Evolutionary conservation across 257 asterid genomes (phyloP), one percentile per base, ranked within the genome.

Genomic region (Ballota nigra): DNA sequence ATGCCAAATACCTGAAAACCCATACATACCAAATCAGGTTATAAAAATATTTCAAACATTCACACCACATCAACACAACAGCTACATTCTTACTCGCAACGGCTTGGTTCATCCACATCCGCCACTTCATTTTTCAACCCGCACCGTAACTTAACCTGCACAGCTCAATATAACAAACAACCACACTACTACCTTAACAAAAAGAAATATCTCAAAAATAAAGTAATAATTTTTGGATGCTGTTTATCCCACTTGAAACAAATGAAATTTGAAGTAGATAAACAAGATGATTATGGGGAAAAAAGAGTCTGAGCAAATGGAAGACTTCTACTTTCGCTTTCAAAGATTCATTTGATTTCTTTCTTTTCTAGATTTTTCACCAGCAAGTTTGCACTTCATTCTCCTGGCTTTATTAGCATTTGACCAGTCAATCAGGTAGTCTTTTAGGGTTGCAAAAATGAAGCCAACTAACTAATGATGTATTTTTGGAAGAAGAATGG

Each of bases 101-200:
- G 97, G 79, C 99, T 94, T 63, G 97, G 99, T 83, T 94, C 99
- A 79, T 89, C 99, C 31, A 94, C 89, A 68, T 91, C 97, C 5
- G 85, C 65, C 5, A 88, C 85, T 84, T 94, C 97, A 66, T 85
- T 86, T 78, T 81, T 91, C 86, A 94, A 83, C 45, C 99, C 99
- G 59, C 99, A 94, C 75, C 97, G 85, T 71, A 94, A 74, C 82
- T 87, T 88, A 52, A 91, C 97, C 99, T 94, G 91, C 45, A 76
- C 23, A 68, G 28, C 47, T 63, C 8, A 64, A 66, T 12, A 23
- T 40, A 47, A 8, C 11, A 13, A 8, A 62, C 31, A 45, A 45
- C 2, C 1, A n/a, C 22, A n/a, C 53, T 15, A 43, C 3, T 6
- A 47, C 0, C 1, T 16, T 15, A n/a, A 16, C 13, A 40, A 64